These are phyloP conservation scores for Geosmithia putterillii DNA, from an alignment of 2,329 filamentous ascomycete species.

Conservation along the genomic window DNA sequence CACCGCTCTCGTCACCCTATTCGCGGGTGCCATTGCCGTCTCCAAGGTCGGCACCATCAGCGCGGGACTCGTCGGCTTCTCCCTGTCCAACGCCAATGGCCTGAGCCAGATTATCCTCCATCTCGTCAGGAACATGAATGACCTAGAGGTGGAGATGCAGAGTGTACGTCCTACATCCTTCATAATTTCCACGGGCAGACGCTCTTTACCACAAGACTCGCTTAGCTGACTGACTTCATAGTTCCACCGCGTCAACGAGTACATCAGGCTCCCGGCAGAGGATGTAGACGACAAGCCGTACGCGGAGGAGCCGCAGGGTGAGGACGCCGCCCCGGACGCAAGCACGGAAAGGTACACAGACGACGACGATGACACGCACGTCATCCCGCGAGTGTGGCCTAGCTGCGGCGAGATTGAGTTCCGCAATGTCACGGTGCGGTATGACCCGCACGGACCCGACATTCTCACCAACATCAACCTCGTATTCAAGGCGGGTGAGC, in stretches of 20 bases:
- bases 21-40: constrained; percentile 39
- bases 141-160: constrained; percentile 44
- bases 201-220: not conserved
- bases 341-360: too few relatives aligned
- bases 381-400: constrained; percentile 30
- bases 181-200: not conserved
- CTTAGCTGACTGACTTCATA: constrained; percentile 7
- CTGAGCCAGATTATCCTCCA: constrained; percentile 37
- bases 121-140: constrained; percentile 41
- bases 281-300: constrained; percentile 27
- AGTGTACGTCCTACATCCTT: not conserved
- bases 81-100: constrained; percentile 41
- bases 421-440: constrained; percentile 36
- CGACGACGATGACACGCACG: not conserved
- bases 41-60: constrained; percentile 1
- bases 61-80: constrained; percentile 11
- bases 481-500: constrained; percentile 51
- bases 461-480: constrained; percentile 38
- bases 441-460: constrained; percentile 29
- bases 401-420: constrained; percentile 35
- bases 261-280: constrained; percentile 31
- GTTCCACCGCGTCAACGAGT: constrained; percentile 38
- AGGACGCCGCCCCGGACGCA: too few relatives aligned
- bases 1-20: constrained; percentile 36
- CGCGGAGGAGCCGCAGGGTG: constrained; percentile 12